phyloP scores from a whole-genome alignment of 2,329 filamentous ascomycete species.

The Xylaria sp. region DNA sequence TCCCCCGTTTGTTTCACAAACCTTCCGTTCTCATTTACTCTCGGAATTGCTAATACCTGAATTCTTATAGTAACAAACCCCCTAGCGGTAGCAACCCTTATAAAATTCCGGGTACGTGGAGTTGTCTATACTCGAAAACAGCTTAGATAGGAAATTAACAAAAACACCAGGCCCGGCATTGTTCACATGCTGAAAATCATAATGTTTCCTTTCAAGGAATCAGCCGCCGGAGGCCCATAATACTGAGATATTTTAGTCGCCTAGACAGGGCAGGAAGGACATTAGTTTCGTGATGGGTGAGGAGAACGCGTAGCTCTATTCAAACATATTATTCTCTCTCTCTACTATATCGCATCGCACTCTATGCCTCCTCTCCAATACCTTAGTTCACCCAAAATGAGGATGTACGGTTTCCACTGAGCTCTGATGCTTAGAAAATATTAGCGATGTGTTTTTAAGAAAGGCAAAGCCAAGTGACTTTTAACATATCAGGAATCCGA shows the following conservation, averaged over 20 bases:
- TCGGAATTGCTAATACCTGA: neutral
- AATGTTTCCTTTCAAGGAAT: no score
- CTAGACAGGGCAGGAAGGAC: no score
- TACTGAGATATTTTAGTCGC: no score
- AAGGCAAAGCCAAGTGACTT: neutral
- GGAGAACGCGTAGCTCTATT: neutral
- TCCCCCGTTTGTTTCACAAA: no score
- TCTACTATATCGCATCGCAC: neutral
- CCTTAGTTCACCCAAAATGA: neutral
- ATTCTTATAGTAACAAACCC: constrained; percentile 30
- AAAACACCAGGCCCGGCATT: neutral
- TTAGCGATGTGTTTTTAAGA: neutral
- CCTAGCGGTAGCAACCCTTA: constrained; percentile 33
- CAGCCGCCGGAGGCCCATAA: no score
- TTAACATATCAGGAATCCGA: neutral
- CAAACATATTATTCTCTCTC: neutral
- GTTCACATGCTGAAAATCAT: constrained; percentile 8
- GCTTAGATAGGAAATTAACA: neutral
- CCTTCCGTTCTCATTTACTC: neutral
- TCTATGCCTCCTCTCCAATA: neutral
- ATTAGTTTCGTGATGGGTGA: neutral
- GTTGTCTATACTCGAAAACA: neutral
- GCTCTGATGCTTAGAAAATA: no score
- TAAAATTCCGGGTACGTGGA: constrained; percentile 41
- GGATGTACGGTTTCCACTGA: neutral